These are phyloP conservation scores for Acrocalymma vagum DNA, from an alignment of 2,329 filamentous ascomycete species.

Conservation along the genomic window DNA sequence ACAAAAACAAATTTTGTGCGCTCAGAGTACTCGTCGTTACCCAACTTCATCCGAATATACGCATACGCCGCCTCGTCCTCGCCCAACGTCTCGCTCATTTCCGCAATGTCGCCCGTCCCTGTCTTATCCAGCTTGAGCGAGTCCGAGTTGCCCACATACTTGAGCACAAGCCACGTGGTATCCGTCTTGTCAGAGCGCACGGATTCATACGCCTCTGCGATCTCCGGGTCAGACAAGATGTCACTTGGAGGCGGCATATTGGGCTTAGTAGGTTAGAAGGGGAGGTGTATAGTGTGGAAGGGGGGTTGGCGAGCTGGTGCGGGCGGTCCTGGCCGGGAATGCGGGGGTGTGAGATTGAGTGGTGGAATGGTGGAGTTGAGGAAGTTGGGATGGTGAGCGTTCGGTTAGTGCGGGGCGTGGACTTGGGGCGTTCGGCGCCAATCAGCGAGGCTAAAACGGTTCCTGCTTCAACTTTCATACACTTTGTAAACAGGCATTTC, in stretches of 20 bases:
- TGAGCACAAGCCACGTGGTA: slow-evolving; percentile 73
- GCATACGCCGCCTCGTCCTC: slow-evolving; percentile 70
- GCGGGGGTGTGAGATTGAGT: background rate
- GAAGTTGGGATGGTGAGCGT: slow-evolving; percentile 18
- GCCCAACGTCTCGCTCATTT: slow-evolving; percentile 66
- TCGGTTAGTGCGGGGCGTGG: slow-evolving; percentile 18
- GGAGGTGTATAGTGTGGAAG: background rate
- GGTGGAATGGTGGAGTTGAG: slow-evolving; percentile 6
- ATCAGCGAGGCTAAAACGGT: too few relatives aligned
- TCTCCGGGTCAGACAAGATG: slow-evolving; percentile 58
- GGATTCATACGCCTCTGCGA: slow-evolving; percentile 70
- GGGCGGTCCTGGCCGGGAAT: background rate
- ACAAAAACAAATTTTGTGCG: slow-evolving; percentile 74
- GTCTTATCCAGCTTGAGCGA: slow-evolving; percentile 65
- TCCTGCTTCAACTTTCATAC: too few relatives aligned
- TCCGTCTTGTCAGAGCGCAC: slow-evolving; percentile 72
- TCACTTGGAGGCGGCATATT: slow-evolving; percentile 39
- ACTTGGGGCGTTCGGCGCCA: too few relatives aligned
- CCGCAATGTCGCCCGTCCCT: slow-evolving; percentile 67
- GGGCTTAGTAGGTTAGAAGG: slow-evolving; percentile 4
- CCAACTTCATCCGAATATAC: slow-evolving; percentile 67
- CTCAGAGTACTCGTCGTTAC: slow-evolving; percentile 74
- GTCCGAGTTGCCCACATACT: slow-evolving; percentile 67
- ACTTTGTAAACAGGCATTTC: too few relatives aligned
- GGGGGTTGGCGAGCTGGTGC: background rate